Conservation (phyloP, 441 rosid genomes). For the Mallotus japonicus region DNA sequence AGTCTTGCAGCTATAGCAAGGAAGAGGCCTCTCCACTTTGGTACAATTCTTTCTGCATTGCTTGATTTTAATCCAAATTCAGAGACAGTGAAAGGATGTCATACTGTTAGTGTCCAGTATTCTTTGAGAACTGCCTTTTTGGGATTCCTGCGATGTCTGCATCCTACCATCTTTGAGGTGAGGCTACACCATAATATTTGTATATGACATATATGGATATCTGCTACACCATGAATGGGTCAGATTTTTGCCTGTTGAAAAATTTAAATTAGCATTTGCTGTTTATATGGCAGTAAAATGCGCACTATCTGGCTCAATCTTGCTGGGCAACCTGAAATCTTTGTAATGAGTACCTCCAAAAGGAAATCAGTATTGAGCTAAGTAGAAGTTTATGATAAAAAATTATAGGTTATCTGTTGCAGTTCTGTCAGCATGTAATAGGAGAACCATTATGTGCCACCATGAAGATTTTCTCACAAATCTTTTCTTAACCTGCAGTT, state of each 20-base stretch:
- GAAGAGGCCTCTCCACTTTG: constrained; percentile 81
- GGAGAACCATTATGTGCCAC: background rate
- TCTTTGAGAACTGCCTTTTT: constrained; percentile 92
- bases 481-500: background rate
- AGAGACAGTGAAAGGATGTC: constrained; percentile 67
- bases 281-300: constrained; percentile 4
- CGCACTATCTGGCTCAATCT: background rate
- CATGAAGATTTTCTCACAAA: constrained; percentile 1
- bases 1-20: constrained; percentile 95
- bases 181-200: constrained; percentile 20
- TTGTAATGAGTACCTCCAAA: background rate
- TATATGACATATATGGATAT: background rate
- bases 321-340: background rate
- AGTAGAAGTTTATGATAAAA: too few relatives aligned
- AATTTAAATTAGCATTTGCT: constrained; percentile 9
- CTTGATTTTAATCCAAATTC: constrained; percentile 70
- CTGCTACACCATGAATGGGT: constrained; percentile 1
- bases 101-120: constrained; percentile 75
- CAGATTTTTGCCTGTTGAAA: background rate
- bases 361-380: background rate
- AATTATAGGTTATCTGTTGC: background rate
- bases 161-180: constrained; percentile 84
- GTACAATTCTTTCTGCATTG: constrained; percentile 65
- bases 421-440: background rate
- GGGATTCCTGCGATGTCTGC: constrained; percentile 88